phyloP scores from a whole-genome alignment of 495 filamentous ascomycete genomes.

The Aspergillus heteromorphus region DNA sequence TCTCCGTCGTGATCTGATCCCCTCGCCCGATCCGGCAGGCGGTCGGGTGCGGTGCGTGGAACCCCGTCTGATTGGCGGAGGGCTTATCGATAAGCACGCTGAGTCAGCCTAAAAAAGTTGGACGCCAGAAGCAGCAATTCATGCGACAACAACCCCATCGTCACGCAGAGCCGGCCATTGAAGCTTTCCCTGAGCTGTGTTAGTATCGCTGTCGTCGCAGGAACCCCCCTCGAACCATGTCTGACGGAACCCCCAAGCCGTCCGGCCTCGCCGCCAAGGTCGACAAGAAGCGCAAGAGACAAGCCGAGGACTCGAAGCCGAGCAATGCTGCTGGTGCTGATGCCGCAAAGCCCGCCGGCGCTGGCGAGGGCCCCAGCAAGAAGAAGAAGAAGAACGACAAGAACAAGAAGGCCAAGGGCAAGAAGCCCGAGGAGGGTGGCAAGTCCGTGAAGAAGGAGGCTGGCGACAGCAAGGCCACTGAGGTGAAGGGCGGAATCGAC shows the following conservation, averaged over 20 bases:
- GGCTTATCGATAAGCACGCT: slow-evolving; percentile 35
- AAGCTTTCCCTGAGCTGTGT: background rate
- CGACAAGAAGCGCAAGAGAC: slow-evolving; percentile 49
- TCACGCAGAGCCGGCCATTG: background rate
- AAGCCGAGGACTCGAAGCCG: slow-evolving; percentile 40
- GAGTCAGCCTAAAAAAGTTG: slow-evolving; percentile 25
- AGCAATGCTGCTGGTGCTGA: slow-evolving; percentile 24
- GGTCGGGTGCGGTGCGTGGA: slow-evolving; percentile 1
- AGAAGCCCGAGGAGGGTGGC: slow-evolving; percentile 33
- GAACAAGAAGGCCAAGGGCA: slow-evolving; percentile 44
- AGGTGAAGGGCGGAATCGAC: slow-evolving; percentile 66
- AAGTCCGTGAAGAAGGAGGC: slow-evolving; percentile 51
- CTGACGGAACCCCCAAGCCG: slow-evolving; percentile 7
- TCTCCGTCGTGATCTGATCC: background rate
- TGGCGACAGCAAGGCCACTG: slow-evolving; percentile 54
- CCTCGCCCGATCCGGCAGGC: background rate
- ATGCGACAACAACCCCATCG: background rate
- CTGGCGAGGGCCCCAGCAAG: slow-evolving; percentile 27
- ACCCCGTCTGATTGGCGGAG: slow-evolving; percentile 16
- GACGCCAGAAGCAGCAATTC: too few relatives aligned
- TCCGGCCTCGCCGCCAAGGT: slow-evolving; percentile 33
- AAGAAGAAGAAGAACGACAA: slow-evolving; percentile 43
- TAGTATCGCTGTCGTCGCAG: background rate
- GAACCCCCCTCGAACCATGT: slow-evolving; percentile 8
- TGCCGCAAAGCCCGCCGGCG: slow-evolving; percentile 20